These are phyloP conservation scores for Pseudocercospora macadamiae DNA, from an alignment of 2,329 filamentous ascomycete species.

Conservation along the genomic window DNA sequence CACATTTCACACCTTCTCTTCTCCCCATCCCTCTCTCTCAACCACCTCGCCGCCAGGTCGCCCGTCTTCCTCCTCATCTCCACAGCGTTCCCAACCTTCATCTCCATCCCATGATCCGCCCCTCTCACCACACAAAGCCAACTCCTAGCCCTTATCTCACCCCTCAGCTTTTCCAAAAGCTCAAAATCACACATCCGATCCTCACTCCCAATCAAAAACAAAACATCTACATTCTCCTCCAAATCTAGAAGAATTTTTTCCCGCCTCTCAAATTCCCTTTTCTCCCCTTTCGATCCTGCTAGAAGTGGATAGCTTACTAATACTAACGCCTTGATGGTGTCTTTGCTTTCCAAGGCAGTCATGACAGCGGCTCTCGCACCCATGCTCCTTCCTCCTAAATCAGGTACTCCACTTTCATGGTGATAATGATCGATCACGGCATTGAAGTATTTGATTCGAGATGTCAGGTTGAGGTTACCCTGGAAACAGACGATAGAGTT, in stretches of 20 bases:
- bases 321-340: constrained; percentile 33
- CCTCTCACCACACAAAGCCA: constrained; percentile 42
- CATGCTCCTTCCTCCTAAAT: constrained; percentile 49
- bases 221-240: constrained; percentile 34
- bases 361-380: constrained; percentile 48
- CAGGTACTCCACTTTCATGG: neutral
- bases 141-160: constrained; percentile 43
- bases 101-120: constrained; percentile 23
- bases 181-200: constrained; percentile 42
- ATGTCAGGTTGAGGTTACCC: constrained; percentile 46
- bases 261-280: constrained; percentile 34
- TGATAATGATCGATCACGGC: constrained; percentile 38
- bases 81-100: constrained; percentile 11
- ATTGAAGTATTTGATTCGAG: constrained; percentile 43
- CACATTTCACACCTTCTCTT: constrained; percentile 6
- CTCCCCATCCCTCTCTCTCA: constrained; percentile 11
- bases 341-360: constrained; percentile 34
- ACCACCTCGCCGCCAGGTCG: constrained; percentile 19
- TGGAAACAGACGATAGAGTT: constrained; percentile 41
- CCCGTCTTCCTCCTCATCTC: constrained; percentile 22
- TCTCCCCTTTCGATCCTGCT: constrained; percentile 39
- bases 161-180: constrained; percentile 35
- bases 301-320: constrained; percentile 48
- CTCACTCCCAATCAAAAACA: constrained; percentile 45
- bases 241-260: constrained; percentile 45